phyloP scores from a whole-genome alignment of 2,329 filamentous ascomycete species.

The Penicillium psychrosexuale region DNA sequence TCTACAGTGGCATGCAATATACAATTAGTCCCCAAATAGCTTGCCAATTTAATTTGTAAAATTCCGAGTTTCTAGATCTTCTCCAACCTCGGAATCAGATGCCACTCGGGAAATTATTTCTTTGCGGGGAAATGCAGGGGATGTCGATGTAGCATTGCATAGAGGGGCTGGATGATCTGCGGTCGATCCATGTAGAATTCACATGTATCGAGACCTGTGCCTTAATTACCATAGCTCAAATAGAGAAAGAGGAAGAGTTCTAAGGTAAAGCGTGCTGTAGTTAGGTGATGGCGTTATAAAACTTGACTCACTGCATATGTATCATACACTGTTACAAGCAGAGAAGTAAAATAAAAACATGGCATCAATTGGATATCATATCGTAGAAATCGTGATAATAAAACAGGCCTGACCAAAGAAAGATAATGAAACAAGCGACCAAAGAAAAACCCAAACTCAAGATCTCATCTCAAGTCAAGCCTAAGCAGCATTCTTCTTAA shows the following conservation, averaged over 20 bases:
- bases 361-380: constrained; percentile 20
- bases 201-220: not conserved
- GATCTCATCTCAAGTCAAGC: not conserved
- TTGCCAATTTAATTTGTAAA: no score
- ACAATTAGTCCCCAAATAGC: not conserved
- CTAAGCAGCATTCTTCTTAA: constrained; percentile 52
- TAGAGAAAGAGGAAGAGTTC: not conserved
- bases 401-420: not conserved
- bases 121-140: not conserved
- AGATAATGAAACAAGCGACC: no score
- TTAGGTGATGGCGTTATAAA: not conserved
- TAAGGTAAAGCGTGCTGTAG: no score
- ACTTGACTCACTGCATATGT: not conserved
- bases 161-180: not conserved
- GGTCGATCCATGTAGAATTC: not conserved
- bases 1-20: not conserved
- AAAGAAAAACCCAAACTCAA: not conserved
- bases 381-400: constrained; percentile 13
- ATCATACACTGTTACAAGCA: not conserved
- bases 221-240: not conserved
- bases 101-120: not conserved
- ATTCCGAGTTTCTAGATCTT: not conserved
- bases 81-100: constrained; percentile 8
- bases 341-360: not conserved
- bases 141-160: not conserved